These are phyloP conservation scores for Vitis hybrid DNA, from an alignment of 177 flowering plant genomes.

Conservation along the genomic window DNA sequence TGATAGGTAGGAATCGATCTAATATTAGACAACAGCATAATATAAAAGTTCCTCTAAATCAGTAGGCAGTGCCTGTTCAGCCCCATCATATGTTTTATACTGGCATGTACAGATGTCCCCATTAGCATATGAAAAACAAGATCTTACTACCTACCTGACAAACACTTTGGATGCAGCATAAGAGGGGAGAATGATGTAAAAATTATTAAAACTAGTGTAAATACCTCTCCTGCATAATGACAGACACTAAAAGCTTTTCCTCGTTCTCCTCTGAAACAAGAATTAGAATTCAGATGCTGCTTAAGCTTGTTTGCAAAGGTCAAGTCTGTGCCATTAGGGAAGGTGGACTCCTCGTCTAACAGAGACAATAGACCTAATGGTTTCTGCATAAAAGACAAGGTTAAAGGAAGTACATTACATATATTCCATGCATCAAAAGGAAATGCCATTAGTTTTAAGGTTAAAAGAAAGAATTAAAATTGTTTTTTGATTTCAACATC, in stretches of 20 bases:
- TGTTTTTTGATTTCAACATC: too few species aligned
- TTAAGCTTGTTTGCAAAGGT: slow-evolving; percentile 95
- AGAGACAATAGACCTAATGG: slow-evolving; percentile 89
- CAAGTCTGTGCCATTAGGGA: slow-evolving; percentile 95
- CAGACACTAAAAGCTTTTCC: slow-evolving; percentile 74
- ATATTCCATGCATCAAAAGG: background rate
- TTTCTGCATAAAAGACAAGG: slow-evolving; percentile 62
- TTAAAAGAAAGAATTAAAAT: too few species aligned
- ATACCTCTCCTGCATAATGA: slow-evolving; percentile 99
- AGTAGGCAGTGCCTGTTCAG: too few species aligned
- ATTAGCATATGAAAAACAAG: too few species aligned
- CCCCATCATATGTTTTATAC: too few species aligned
- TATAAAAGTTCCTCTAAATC: too few species aligned
- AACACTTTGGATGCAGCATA: background rate
- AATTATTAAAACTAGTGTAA: slow-evolving; percentile 1
- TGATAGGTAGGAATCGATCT: too few species aligned
- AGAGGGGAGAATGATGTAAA: background rate
- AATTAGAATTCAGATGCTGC: slow-evolving; percentile 80
- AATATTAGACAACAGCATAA: too few species aligned
- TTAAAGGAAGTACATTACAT: background rate
- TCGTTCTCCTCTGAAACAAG: slow-evolving; percentile 83
- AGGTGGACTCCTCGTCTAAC: slow-evolving; percentile 96
- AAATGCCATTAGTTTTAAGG: too few species aligned
- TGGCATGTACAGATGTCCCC: too few species aligned
- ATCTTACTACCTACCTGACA: too few species aligned